Conservation (phyloP, 2,329 filamentous ascomycete genomes). For the Diaporthe longicolla region DNA sequence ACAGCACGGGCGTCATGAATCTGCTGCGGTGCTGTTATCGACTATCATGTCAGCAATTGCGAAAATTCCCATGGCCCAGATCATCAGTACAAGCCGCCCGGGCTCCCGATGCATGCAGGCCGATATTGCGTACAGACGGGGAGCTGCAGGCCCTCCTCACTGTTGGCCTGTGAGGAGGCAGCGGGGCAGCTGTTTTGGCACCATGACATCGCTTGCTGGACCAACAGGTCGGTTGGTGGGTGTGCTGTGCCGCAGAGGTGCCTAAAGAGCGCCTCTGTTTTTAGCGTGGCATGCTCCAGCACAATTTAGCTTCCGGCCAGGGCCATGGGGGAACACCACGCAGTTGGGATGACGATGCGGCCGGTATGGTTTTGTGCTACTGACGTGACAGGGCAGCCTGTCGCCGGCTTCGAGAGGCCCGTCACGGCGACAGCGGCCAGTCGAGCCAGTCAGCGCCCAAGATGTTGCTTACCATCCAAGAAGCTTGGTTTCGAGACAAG, state of each 20-base stretch:
- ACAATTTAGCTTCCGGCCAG: conserved; percentile 15
- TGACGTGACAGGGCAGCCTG: conserved; percentile 23
- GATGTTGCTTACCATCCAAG: conserved; percentile 31
- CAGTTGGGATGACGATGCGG: conserved; percentile 31
- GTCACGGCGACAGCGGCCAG: conserved; percentile 22
- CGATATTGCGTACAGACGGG: conserved; percentile 23
- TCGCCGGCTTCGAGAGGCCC: not conserved
- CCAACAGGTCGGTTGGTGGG: conserved; percentile 35
- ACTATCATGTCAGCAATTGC: not conserved
- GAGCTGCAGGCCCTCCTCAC: conserved; percentile 11
- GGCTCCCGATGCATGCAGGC: conserved; percentile 40
- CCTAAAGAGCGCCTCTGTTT: conserved; percentile 26
- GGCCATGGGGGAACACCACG: conserved; percentile 16
- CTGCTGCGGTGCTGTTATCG: not conserved
- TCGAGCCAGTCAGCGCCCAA: conserved; percentile 9
- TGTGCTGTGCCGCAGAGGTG: conserved; percentile 38
- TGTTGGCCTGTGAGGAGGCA: conserved; percentile 13
- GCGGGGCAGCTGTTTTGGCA: conserved; percentile 32
- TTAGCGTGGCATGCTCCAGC: conserved; percentile 4
- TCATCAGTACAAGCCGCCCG: conserved; percentile 14
- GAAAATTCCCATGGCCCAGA: conserved; percentile 8
- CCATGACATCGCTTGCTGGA: conserved; percentile 38
- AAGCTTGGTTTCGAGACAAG: conserved; percentile 25
- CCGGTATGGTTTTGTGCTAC: conserved; percentile 34
- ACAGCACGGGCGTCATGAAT: conserved; percentile 7